Percentiles rank a stretch among this genome's conserved stretches.
Conservation (phyloP, 164 flowering plant species). For the Hamamelis virginiana region DNA sequence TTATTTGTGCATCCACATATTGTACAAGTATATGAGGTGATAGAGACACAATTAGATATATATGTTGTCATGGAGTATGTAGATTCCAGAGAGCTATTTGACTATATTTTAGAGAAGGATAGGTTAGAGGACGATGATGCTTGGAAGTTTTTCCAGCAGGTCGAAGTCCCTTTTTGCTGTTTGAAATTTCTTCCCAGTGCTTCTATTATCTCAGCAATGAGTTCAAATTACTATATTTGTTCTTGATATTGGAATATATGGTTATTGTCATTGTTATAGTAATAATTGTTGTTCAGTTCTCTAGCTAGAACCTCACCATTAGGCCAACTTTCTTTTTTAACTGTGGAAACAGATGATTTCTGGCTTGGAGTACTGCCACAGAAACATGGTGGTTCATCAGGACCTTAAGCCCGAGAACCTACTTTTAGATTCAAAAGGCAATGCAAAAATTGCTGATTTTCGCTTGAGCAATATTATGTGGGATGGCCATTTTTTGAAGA, state of each 20-base stretch:
- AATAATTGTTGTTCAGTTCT: not conserved
- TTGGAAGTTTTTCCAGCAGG: slow-evolving; percentile 32
- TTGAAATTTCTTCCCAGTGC: not conserved
- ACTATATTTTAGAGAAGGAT: slow-evolving; percentile 30
- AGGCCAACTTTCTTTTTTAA: too few relatives aligned
- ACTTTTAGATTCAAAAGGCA: slow-evolving; percentile 28
- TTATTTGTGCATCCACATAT: slow-evolving; percentile 35
- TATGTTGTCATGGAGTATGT: slow-evolving; percentile 33
- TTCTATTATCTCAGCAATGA: too few relatives aligned
- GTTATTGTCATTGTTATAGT: not conserved
- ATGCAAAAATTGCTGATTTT: slow-evolving; percentile 35
- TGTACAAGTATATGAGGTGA: slow-evolving; percentile 30
- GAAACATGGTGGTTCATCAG: slow-evolving; percentile 35
- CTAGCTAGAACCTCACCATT: too few relatives aligned
- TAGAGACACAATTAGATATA: slow-evolving; percentile 30
- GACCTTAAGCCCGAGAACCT: slow-evolving; percentile 34
- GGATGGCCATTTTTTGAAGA: slow-evolving; percentile 34
- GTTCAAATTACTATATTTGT: too few relatives aligned
- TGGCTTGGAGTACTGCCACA: slow-evolving; percentile 35
- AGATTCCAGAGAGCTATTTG: slow-evolving; percentile 30
- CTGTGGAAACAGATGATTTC: slow-evolving; percentile 25
- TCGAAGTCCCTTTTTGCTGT: not conserved
- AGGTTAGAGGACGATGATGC: slow-evolving; percentile 32
- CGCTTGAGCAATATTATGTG: slow-evolving; percentile 36
- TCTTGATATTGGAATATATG: too few relatives aligned